Conservation (phyloP, 2,329 filamentous ascomycete genomes). For the Nigrospora sphaerica region DNA sequence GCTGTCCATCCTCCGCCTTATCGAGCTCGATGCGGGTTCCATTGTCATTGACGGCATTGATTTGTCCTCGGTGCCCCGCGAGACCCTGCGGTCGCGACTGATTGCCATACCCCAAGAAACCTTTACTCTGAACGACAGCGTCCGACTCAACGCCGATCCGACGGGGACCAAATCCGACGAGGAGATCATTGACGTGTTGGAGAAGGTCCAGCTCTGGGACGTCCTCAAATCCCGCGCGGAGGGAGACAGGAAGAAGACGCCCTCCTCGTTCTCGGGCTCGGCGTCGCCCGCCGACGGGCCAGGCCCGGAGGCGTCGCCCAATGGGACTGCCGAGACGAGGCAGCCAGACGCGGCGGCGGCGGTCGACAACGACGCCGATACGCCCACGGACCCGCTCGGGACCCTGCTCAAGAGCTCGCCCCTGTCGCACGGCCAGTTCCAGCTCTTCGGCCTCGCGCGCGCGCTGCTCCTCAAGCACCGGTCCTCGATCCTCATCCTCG, state of each 20-base stretch:
- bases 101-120: conserved; percentile 1
- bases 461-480: neutral
- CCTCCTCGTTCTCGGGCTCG: too few species aligned
- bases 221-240: neutral
- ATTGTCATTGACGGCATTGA: conserved; percentile 2
- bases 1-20: neutral
- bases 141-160: conserved; percentile 1
- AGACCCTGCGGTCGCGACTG: neutral
- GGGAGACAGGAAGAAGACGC: too few species aligned
- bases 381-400: too few species aligned
- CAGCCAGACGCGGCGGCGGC: neutral
- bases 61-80: neutral
- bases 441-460: conserved; percentile 1
- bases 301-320: neutral
- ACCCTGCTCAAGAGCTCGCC: neutral
- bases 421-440: conserved; percentile 1
- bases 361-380: too few species aligned
- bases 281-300: too few species aligned
- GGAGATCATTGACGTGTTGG: neutral
- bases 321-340: neutral
- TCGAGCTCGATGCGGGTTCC: neutral
- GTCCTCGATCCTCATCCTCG: neutral
- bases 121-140: neutral
- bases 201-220: neutral
- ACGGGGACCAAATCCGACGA: neutral